A percentile compares a stretch with the other conserved stretches of the same genome.
Conservation (phyloP, 73 alveolate species). For the Paramecium tetraurelia region DNA sequence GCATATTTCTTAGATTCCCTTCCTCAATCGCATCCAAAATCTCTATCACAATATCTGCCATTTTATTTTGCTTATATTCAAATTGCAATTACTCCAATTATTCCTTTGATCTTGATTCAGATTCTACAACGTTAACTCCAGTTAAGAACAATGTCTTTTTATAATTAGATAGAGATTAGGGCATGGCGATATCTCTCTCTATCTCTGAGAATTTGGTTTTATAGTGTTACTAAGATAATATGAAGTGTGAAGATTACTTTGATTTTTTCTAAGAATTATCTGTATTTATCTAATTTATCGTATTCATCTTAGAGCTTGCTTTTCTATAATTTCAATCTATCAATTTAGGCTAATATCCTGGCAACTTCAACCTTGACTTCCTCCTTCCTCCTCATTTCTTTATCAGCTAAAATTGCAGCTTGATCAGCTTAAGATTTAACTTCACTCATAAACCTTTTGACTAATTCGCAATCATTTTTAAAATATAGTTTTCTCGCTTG, state of each 20-base stretch:
- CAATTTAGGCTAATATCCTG: not conserved
- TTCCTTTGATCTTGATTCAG: not conserved
- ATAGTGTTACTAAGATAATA: not conserved
- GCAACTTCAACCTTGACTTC: constrained; percentile 14
- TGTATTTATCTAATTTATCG: constrained; percentile 16
- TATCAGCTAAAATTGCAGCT: constrained; percentile 21
- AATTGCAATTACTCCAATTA: not conserved
- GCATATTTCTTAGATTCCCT: not conserved
- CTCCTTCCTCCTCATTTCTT: not conserved
- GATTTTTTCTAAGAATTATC: not conserved
- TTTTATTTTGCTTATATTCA: not conserved
- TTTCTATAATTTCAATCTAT: constrained; percentile 26
- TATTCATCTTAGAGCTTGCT: not conserved
- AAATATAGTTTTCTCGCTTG: constrained; percentile 57
- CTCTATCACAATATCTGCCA: not conserved
- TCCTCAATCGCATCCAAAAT: constrained; percentile 31
- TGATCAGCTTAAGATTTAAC: constrained; percentile 48
- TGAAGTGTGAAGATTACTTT: not conserved
- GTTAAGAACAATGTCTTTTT: not conserved
- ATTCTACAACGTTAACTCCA: not conserved
- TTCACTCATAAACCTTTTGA: constrained; percentile 51
- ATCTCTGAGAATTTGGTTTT: not conserved
- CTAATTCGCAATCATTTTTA: constrained; percentile 60
- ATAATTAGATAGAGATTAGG: not conserved
- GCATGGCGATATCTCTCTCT: not conserved